Conservation (phyloP, 345 rosid genomes). For the Jatropha curcas region DNA sequence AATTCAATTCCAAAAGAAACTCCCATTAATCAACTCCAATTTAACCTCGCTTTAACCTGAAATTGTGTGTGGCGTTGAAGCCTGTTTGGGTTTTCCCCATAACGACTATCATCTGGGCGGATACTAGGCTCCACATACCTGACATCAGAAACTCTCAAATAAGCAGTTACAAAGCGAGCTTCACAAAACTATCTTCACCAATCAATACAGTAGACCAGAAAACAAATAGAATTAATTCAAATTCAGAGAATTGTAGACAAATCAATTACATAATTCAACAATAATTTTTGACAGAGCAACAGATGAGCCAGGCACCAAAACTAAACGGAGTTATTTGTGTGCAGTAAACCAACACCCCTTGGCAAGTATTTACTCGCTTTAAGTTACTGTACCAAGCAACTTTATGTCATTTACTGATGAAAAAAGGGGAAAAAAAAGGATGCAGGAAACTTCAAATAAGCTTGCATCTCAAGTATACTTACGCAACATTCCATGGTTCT, state of each 20-base stretch:
- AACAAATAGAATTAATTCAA: not conserved
- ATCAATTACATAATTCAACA: no score
- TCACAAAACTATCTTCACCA: not conserved
- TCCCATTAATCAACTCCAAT: not conserved
- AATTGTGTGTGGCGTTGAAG: conserved; percentile 97
- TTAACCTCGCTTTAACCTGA: conserved; percentile 52
- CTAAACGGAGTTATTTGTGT: not conserved
- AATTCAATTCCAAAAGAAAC: conserved; percentile 4
- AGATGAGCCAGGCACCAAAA: not conserved
- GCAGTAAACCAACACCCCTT: not conserved
- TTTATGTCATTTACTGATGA: not conserved
- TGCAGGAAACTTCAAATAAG: not conserved
- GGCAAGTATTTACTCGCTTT: not conserved
- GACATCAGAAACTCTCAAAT: conserved; percentile 19
- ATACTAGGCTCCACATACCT: conserved; percentile 93
- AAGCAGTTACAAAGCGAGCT: not conserved
- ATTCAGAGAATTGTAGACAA: no score
- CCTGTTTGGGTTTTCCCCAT: conserved; percentile 95
- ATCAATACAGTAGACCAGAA: not conserved
- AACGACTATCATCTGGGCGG: conserved; percentile 96
- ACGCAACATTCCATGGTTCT: conserved; percentile 98
- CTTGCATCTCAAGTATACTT: conserved; percentile 35
- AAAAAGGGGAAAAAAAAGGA: not conserved
- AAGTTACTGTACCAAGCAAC: not conserved
- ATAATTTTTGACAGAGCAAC: no score